Evolutionary conservation across 441 rosid species (phyloP).

Genomic region (Adansonia gregorii): DNA sequence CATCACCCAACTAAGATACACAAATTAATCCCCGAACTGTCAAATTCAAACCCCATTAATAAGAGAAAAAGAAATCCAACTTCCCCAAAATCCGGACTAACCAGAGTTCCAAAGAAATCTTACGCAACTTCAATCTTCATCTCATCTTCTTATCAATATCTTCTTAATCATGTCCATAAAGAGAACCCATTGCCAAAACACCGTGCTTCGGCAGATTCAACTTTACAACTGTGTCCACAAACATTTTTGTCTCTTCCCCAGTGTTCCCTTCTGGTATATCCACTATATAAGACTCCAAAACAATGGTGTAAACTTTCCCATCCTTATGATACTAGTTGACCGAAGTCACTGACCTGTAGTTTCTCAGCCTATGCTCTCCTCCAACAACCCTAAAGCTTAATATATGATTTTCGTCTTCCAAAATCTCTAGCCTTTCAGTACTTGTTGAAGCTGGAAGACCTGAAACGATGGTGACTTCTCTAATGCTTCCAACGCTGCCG

Average conservation of each 20-base stretch:
- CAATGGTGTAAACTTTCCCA: constrained; percentile 59
- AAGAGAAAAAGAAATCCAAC: not conserved
- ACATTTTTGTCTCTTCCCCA: constrained; percentile 78
- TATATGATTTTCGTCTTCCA: constrained; percentile 66
- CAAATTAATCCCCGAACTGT: not conserved
- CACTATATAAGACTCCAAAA: constrained; percentile 73
- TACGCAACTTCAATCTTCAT: not conserved
- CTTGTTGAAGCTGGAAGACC: constrained; percentile 92
- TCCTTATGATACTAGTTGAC: constrained; percentile 60
- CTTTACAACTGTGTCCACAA: constrained; percentile 81
- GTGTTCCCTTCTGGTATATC: constrained; percentile 88
- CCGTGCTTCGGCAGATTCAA: constrained; percentile 53
- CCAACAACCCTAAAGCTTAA: constrained; percentile 80
- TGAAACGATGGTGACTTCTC: constrained; percentile 74
- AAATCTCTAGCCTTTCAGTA: constrained; percentile 80
- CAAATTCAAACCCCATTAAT: not conserved
- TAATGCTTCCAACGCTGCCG: constrained; percentile 65
- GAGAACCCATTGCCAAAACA: not conserved
- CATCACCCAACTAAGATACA: not conserved
- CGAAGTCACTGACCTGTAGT: constrained; percentile 76
- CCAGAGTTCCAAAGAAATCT: not conserved
- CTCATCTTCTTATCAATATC: not conserved
- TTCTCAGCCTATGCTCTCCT: constrained; percentile 75
- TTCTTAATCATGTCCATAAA: not conserved
- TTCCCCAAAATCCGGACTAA: not conserved